Base-by-base conservation (phyloP, 441 rosid genomes). In the Brassica hybrid region DNA sequence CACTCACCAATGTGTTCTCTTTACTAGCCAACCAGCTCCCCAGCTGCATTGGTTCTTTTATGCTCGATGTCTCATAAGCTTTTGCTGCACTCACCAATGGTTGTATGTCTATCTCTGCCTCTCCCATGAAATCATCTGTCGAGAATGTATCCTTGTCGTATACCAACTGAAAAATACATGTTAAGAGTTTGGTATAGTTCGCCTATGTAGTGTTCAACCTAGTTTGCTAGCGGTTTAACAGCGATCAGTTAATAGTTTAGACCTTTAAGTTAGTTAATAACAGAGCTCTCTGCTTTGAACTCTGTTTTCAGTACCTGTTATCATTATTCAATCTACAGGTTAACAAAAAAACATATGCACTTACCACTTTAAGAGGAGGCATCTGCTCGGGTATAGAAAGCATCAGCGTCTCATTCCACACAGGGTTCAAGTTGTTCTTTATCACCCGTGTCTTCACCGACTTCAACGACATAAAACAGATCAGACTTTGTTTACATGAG, bases 371-470 rank as follows among this genome's bases (percentile, higher is more conserved):
- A 21, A 96, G 84, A 80, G 97, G 91, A 83, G 99, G 98, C 64
- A 96, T 80, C 16, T 84, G 84, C 61, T 94, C 97, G 0, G 99
- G 99, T 78, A 96, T 96, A 4, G 97, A 91, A 81, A 96, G 77
- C 98, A 94, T 96, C 50, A 96, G 86, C 50, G 92, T 88, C 80
- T 96, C 97, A 77, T 94, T 96, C 99, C 99, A 96, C 45, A 96
- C 93, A 0, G 99, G 99, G 80, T 96, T 96, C 80, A 96, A 85
- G 85, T 90, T 94, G 88, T 86, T 96, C 88, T 92, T 96, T 81
- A 96, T 92, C 78, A 94, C 97, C 4, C 94, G 88, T 2, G 99
- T 94, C 89, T 84, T 92, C 56, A 94, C 97, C 0, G 97, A 88
- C 99, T 96, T 85, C 83, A 85, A 74, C 25, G 74, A 69, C 34